Percentiles rank a stretch among this genome's conserved stretches.
Evolutionary conservation across 2,329 filamentous ascomycete species (phyloP).

Genomic region (Didymellaceae sp.): DNA sequence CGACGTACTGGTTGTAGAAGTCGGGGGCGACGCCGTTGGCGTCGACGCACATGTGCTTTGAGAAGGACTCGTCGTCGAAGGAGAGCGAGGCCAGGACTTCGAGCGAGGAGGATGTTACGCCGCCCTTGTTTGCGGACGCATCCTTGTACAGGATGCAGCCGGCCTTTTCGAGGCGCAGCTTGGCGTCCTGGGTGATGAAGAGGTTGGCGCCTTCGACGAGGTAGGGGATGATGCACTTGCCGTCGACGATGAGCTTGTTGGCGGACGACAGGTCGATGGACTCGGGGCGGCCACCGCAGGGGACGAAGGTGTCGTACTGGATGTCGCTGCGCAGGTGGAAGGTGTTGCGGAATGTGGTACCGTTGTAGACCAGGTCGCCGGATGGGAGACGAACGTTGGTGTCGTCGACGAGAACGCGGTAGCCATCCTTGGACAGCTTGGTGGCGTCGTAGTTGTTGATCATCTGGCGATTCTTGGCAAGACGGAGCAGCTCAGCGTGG

Average conservation of each 20-base stretch:
- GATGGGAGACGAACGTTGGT: slow-evolving; percentile 84
- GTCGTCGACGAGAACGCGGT: slow-evolving; percentile 91
- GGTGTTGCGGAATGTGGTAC: slow-evolving; percentile 95
- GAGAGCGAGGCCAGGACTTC: slow-evolving; percentile 94
- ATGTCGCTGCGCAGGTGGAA: slow-evolving; percentile 84
- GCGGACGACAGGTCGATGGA: slow-evolving; percentile 93
- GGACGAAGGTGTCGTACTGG: slow-evolving; percentile 87
- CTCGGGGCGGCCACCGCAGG: slow-evolving; percentile 94
- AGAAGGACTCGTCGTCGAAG: slow-evolving; percentile 88
- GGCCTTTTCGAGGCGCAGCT: slow-evolving; percentile 92
- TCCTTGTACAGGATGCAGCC: slow-evolving; percentile 97
- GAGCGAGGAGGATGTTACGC: slow-evolving; percentile 94
- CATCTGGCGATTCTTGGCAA: slow-evolving; percentile 88
- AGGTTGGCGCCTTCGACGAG: slow-evolving; percentile 98
- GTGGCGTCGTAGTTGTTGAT: slow-evolving; percentile 83
- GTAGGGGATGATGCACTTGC: slow-evolving; percentile 87
- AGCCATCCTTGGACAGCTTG: slow-evolving; percentile 87
- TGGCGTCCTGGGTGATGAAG: slow-evolving; percentile 98
- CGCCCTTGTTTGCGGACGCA: slow-evolving; percentile 97
- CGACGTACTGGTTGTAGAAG: slow-evolving; percentile 94
- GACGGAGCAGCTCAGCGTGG: slow-evolving; percentile 78
- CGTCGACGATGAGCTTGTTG: slow-evolving; percentile 85
- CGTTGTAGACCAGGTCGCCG: slow-evolving; percentile 87
- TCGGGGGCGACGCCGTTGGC: slow-evolving; percentile 79
- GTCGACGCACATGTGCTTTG: slow-evolving; percentile 88